A percentile compares a stretch with the other conserved stretches of the same genome.
phyloP scores from a whole-genome alignment of 108 stramenopile genomes.

The Fragilaria crotonensis region DNA sequence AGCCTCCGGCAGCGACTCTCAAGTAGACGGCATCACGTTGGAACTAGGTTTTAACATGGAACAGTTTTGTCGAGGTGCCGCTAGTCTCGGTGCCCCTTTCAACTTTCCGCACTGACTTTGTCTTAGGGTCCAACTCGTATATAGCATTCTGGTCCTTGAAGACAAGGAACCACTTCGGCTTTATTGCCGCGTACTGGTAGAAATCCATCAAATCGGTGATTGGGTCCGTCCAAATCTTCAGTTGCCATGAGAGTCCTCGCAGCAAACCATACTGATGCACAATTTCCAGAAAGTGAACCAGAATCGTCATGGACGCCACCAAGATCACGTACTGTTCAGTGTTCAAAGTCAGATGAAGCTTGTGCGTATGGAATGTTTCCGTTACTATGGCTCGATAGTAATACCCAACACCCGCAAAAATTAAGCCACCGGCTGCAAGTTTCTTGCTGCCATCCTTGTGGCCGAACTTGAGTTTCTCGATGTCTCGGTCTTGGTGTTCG shows the following conservation, averaged over 20 bases:
- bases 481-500: conserved; percentile 48
- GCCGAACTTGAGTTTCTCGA: conserved; percentile 53
- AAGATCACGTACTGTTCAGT: conserved; percentile 34
- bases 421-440: conserved; percentile 37
- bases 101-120: conserved; percentile 35
- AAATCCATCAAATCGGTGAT: conserved; percentile 48
- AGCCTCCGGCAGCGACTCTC: too few species aligned
- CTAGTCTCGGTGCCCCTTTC: conserved; percentile 11
- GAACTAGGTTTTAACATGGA: not conserved
- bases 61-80: not conserved
- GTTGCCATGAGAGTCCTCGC: conserved; percentile 38
- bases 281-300: conserved; percentile 46
- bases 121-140: conserved; percentile 33
- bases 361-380: conserved; percentile 25
- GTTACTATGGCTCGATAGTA: conserved; percentile 18
- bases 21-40: not conserved
- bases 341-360: conserved; percentile 20
- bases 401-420: conserved; percentile 24
- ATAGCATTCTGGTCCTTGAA: conserved; percentile 38
- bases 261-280: conserved; percentile 35
- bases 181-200: conserved; percentile 33
- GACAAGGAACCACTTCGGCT: conserved; percentile 45
- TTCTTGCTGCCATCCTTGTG: conserved; percentile 51
- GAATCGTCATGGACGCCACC: conserved; percentile 38
- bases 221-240: conserved; percentile 47